phyloP scores from a whole-genome alignment of 2,329 filamentous ascomycete species.

The Tolypocladium endophyticum region DNA sequence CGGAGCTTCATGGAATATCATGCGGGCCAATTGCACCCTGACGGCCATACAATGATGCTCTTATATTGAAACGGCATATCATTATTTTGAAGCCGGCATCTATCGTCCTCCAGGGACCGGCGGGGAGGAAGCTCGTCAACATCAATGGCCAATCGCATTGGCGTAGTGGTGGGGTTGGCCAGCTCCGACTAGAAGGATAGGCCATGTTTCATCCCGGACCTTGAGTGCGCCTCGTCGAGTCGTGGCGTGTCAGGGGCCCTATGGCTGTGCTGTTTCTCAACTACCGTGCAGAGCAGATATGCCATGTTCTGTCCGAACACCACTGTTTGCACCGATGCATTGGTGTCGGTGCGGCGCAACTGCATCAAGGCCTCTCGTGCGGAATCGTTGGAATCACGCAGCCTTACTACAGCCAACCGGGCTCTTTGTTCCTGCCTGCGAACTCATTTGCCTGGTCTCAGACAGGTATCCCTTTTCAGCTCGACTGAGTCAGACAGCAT shows the following conservation, averaged over 20 bases:
- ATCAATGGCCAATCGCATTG: not conserved
- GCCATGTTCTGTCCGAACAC: not conserved
- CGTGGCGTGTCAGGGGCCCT: not conserved
- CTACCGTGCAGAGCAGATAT: not conserved
- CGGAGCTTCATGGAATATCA: not conserved
- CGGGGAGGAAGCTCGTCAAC: not conserved
- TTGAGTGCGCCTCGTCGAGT: not conserved
- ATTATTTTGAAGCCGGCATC: not conserved
- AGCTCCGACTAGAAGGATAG: not conserved
- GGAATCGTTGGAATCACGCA: not conserved
- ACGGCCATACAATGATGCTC: not conserved
- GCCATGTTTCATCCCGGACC: not conserved
- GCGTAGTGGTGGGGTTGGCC: not conserved
- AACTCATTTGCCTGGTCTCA: not conserved
- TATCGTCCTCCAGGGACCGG: not conserved
- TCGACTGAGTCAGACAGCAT: not conserved
- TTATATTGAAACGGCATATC: not conserved
- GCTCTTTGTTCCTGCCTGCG: not conserved
- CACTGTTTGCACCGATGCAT: not conserved
- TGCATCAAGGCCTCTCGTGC: not conserved
- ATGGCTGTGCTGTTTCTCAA: not conserved
- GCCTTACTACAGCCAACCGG: not conserved
- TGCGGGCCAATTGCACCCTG: not conserved
- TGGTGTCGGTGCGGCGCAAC: not conserved
- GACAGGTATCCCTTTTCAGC: not conserved